Base-by-base conservation (phyloP, 192 early-diverging fungal genomes). In the Paraglomus brasilianum region DNA sequence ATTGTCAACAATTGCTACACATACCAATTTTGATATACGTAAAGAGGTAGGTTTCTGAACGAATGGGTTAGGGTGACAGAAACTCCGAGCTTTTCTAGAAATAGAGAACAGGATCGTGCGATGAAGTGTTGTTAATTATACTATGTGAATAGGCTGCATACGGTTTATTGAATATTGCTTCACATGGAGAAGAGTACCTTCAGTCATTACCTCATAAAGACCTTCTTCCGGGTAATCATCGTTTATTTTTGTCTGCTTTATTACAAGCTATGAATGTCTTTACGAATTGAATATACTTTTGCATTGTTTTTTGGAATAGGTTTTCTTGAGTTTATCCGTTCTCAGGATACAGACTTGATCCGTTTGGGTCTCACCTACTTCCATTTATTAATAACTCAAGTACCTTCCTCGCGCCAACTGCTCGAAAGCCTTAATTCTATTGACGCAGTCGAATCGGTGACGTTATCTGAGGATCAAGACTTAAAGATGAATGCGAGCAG, bases 1-100 rank as follows among this genome's bases (percentile, higher is more conserved):
- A 38, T 68, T 91, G 30, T 79, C 81, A 40, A 71, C 79, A 14
- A 84, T 91, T 53, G 79, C 85, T 17, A 77, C 81, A 21, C 84
- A 78, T 62, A 78, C 82, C 43, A 81, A 80, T 53, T 91, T 86
- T 77, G 89, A 91, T 51, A 83, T 89, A 53, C 82, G 86, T 52
- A 86, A 89, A 73, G 87, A 81, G 72, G 84, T 84, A 75, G 52
- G 46, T 53, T 17, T 39, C 4, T 7, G 19, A 17, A 51, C 46
- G 62, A 36, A 4, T 30, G 30, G 3, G 30, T 30, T 30, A 30
- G 30, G 3, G 30, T 30, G n/a, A n/a, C n/a, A n/a, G n/a, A n/a
- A n/a, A n/a, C n/a, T n/a, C n/a, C n/a, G n/a, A n/a, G n/a, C n/a
- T n/a, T n/a, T n/a, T n/a, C n/a, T n/a, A n/a, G n/a, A n/a, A n/a